Evolutionary conservation across 129 eudicot species (phyloP), one percentile per base, ranked within the genome.

Genomic region (Solidago caesia): DNA sequence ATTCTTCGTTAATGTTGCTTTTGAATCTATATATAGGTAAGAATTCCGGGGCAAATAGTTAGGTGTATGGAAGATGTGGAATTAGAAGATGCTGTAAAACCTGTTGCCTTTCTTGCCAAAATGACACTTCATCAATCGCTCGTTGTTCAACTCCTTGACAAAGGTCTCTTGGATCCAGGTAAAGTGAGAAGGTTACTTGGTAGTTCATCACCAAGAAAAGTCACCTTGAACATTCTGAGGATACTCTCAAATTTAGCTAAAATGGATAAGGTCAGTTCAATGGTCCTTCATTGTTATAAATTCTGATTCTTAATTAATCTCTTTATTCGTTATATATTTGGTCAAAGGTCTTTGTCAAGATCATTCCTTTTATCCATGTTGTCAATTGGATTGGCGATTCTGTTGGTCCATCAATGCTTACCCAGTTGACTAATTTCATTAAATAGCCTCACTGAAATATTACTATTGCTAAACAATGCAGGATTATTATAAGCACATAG

Each of bases 231-330:
- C 63, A 76, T 84, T 77, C 85, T 94, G 25, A 87, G 85, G 91
- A 88, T 91, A 44, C 71, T 94, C 53, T 94, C 97, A 63, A 97
- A 94, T 76, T 78, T 94, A 47, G 97, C 98, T 62, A 94, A 96
- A 15, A 88, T 91, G 97, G 91, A 88, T 73, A 91, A 90, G 97
- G 99, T 91, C 48, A 59, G 79, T 27, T 13, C 13, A 33, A 33
- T 58, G 64, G 0, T 58, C 29, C 16, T 11, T 57, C 15, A 9
- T 57, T 58, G 14, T 51, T 2, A 51, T 12, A 51, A 11, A 12
- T 10, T 51, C 12, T 13, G 5, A 51, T 51, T 11, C 5, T 51
- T n/a, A 51, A 51, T 12, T 51, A 51, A 13, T 51, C 1, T 51
- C 4, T 51, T n/a, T 51, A 12, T n/a, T n/a, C 56, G 14, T 10